Evolutionary conservation across 1,284 basidiomycete species (phyloP).

Genomic region (Cutaneotrichosporon spelunceum): DNA sequence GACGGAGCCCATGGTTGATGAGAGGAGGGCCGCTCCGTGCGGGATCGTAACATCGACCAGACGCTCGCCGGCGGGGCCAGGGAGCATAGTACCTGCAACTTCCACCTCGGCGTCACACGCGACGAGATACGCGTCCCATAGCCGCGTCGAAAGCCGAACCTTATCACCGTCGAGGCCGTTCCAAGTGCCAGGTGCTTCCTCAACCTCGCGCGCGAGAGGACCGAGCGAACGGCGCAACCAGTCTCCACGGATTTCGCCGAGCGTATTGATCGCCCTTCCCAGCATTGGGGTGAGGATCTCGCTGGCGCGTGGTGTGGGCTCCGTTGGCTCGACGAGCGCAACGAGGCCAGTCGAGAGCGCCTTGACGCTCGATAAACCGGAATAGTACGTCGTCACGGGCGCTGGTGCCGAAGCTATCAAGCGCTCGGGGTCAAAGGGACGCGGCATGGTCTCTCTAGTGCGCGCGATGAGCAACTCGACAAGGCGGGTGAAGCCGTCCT

Average conservation of each 20-base stretch:
- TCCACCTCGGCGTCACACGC: conserved; percentile 46
- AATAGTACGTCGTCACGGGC: conserved; percentile 39
- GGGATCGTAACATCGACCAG: conserved; percentile 34
- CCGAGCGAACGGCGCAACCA: conserved; percentile 35
- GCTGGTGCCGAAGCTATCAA: conserved; percentile 27
- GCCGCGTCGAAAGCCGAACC: conserved; percentile 29
- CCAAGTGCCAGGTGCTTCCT: conserved; percentile 41
- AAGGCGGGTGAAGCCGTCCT: conserved; percentile 38
- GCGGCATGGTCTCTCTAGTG: conserved; percentile 22
- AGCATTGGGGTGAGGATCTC: conserved; percentile 31
- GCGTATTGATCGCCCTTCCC: conserved; percentile 28
- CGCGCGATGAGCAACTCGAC: conserved; percentile 39
- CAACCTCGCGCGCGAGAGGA: conserved; percentile 28
- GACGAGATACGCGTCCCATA: conserved; percentile 41
- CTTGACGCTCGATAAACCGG: conserved; percentile 29
- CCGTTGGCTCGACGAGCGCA: conserved; percentile 25
- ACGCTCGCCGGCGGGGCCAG: conserved; percentile 31
- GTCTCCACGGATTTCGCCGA: conserved; percentile 35
- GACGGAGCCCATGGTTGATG: conserved; percentile 34
- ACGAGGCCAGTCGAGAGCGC: conserved; percentile 27
- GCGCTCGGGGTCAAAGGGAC: conserved; percentile 16
- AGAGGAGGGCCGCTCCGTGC: conserved; percentile 25
- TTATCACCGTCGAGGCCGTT: conserved; percentile 36
- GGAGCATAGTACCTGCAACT: conserved; percentile 41
- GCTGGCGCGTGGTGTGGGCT: conserved; percentile 31